Percentiles rank a stretch among this genome's conserved stretches.
phyloP scores from a whole-genome alignment of 1,284 basidiomycete genomes.

The Apiotrichum montevideense region DNA sequence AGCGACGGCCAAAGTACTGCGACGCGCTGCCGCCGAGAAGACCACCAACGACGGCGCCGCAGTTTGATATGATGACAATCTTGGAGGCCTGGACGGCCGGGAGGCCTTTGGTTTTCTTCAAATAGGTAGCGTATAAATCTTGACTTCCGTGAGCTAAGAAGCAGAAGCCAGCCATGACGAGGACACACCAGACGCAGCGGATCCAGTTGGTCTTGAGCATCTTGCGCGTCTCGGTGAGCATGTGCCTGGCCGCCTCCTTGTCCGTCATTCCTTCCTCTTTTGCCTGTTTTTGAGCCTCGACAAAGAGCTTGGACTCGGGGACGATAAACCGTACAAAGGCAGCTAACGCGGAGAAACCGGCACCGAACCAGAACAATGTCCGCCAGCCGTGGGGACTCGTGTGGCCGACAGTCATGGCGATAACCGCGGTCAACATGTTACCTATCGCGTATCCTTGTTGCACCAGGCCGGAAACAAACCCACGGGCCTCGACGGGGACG shows the following conservation, averaged over 20 bases:
- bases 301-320: conserved; percentile 76
- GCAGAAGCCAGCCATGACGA: conserved; percentile 62
- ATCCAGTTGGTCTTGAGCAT: conserved; percentile 81
- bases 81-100: conserved; percentile 60
- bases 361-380: conserved; percentile 51
- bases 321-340: conserved; percentile 65
- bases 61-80: conserved; percentile 75
- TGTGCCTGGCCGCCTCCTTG: conserved; percentile 59
- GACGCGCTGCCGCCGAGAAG: no score
- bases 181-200: conserved; percentile 70
- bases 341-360: conserved; percentile 68
- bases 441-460: conserved; percentile 69
- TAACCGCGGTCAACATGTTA: conserved; percentile 55
- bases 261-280: conserved; percentile 32
- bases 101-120: conserved; percentile 49
- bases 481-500: conserved; percentile 77
- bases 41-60: conserved; percentile 55
- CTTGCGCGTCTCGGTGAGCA: conserved; percentile 60
- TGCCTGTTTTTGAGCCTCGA: conserved; percentile 44
- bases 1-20: conserved; percentile 62
- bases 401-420: conserved; percentile 59
- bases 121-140: conserved; percentile 62
- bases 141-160: conserved; percentile 86
- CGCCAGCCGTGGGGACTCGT: conserved; percentile 48
- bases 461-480: conserved; percentile 74